Base-by-base conservation (phyloP, 2,329 filamentous ascomycete genomes). In the Bisporella sp. region DNA sequence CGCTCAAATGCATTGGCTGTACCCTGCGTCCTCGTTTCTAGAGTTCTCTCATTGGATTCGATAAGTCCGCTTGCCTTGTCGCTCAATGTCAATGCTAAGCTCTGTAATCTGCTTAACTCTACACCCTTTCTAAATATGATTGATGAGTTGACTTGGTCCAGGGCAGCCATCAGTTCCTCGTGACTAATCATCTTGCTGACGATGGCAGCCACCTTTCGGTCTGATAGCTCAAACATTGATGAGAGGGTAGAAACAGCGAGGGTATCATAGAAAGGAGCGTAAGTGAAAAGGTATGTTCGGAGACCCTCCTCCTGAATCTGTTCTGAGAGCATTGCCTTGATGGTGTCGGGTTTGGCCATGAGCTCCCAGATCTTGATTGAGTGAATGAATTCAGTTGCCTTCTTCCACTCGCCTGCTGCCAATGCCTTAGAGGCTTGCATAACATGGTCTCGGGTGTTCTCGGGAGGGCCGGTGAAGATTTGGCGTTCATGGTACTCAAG, bases 51-150 rank as follows among this genome's bases (percentile, higher is more conserved):
- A 74, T 99, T 99, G 62, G 85, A 85, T 78, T 99, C 95, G 66
- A 97, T 96, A 54, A 99, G 85, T 48, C 85, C 83, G 67, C 90
- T 95, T 52, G 93, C 92, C 80, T 97, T 99, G 76, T 99, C 93
- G 53, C 88, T 89, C 47, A 99, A 78, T 7, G 91, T 93, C 58
- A 99, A 84, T 32, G 95, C 91, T 65, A 99, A 78, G 69, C 89
- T 96, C 74, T 99, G 93, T 58, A 99, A 82, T 62, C 95, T 84
- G 66, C 89, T 96, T 58, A 99, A 82, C 78, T 99, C 95, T 56
- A 99, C 93, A 53, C 93, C 95, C 84, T 99, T 97, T 71, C 93
- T 87, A 88, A 99, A 99, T 74, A 97, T 93, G 71, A 99, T 89
- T 47, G 89, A 95, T 60, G 87, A 85, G 64, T 95, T 96, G 72